Evolutionary conservation across 768 basidiomycete species (phyloP), one percentile per base, ranked within the genome.

Genomic region (Chalciporus piperatus): DNA sequence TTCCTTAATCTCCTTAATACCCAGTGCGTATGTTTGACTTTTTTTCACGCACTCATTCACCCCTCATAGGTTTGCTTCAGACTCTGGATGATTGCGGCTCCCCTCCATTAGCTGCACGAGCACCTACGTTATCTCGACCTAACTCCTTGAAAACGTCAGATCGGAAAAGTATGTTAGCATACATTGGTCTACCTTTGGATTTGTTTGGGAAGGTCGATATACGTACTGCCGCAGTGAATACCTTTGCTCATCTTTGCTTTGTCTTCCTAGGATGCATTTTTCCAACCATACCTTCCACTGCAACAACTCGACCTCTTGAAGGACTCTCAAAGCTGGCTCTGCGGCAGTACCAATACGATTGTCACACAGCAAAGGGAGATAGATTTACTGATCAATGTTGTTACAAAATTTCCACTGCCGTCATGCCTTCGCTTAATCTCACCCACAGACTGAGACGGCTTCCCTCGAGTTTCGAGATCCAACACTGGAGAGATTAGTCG

Each of bases 201-300:
- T 69, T 95, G n/a, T 97, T 96, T 48, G 94, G 94, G 50, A 87
- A 88, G 77, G 92, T 92, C 41, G 45, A 12, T 48, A 53, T 14
- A 45, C 32, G 12, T 37, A 17, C 25, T 41, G 3, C 40, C 46
- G 4, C 27, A 20, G 12, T 13, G 23, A 39, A 47, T 19, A 27
- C 17, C 37, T 19, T 47, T 1, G n/a, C 17, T 56, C 50, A 20
- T 22, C 3, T 35, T 47, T 47, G 22, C 2, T 30, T 46, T 22
- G 22, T 57, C 2, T 33, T 46, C 57, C 41, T 58, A 92, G 86
- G 90, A 93, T 59, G 81, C 93, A 4, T 95, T 98, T 73, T 99
- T 99, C 73, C 97, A 99, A 67, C 97, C 97, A 2, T 99, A 98
- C 66, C 74, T 98, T 12, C 96, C 97, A 0, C 70, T 99, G 2